Evolutionary conservation across 192 early-diverging fungal genomes (phyloP).

Genomic region (Fimicolochytrium jonesii): DNA sequence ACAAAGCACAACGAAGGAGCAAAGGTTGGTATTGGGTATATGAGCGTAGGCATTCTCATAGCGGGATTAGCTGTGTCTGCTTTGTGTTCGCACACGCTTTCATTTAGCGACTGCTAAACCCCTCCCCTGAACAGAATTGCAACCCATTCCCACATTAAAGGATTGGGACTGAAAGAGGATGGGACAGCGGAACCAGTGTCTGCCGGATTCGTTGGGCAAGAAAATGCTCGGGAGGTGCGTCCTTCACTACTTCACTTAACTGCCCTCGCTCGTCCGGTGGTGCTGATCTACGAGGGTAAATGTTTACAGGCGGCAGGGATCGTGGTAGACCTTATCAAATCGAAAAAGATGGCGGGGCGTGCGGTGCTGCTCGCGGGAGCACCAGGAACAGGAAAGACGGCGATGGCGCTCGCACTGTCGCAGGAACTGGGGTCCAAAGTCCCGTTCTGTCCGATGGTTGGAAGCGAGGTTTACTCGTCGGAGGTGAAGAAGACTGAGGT

Average conservation of each 20-base stretch:
- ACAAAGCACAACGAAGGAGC: constrained; percentile 84
- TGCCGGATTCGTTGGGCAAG: constrained; percentile 96
- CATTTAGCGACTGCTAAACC: no score
- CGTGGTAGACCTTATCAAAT: constrained; percentile 89
- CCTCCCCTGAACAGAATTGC: constrained; percentile 48
- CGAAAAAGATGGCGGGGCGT: constrained; percentile 96
- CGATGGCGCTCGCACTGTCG: constrained; percentile 91
- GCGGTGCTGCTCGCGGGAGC: constrained; percentile 93
- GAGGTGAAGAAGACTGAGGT: constrained; percentile 99
- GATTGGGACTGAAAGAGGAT: constrained; percentile 83
- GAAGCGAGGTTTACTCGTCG: constrained; percentile 94
- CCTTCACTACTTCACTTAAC: no score
- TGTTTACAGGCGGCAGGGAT: constrained; percentile 82
- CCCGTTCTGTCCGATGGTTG: constrained; percentile 99
- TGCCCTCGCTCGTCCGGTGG: background rate
- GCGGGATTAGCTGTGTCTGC: no score
- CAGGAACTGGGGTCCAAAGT: constrained; percentile 97
- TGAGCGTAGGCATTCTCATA: no score
- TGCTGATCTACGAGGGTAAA: background rate
- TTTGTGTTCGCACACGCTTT: no score
- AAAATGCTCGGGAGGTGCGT: constrained; percentile 89
- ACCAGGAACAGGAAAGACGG: constrained; percentile 97
- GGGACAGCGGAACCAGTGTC: constrained; percentile 82
- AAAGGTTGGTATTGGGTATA: no score
- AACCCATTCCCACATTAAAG: constrained; percentile 97